A percentile compares a stretch with the other conserved stretches of the same genome.
Evolutionary conservation across 2,329 filamentous ascomycete genomes (phyloP).

Genomic region (Fusarium subglutinans): DNA sequence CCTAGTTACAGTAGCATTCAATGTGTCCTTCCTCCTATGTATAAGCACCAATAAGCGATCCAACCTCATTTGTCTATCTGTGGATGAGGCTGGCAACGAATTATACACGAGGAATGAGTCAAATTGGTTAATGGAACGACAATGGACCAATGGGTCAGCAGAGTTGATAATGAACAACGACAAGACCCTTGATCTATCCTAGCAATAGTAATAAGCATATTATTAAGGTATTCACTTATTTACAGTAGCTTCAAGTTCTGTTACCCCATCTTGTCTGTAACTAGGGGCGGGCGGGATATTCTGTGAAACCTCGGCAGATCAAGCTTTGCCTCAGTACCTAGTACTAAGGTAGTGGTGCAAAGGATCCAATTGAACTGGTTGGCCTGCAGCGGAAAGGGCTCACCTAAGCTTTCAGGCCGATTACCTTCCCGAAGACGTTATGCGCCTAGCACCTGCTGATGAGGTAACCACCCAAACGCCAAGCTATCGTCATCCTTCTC

Average conservation of each 20-base stretch:
- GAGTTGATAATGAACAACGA: not conserved
- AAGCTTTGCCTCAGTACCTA: not conserved
- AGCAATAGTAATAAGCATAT: conserved; percentile 18
- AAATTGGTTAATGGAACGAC: not conserved
- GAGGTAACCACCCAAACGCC: not conserved
- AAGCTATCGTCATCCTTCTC: not conserved
- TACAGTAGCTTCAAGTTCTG: not conserved
- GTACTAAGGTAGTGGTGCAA: not conserved
- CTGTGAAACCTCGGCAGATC: conserved; percentile 6
- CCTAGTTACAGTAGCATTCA: not conserved
- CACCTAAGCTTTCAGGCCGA: not conserved
- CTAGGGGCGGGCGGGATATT: not conserved
- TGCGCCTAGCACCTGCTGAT: not conserved
- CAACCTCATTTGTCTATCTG: not conserved
- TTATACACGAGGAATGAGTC: not conserved
- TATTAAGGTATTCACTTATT: conserved; percentile 8
- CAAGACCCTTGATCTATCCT: not conserved
- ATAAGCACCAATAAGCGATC: not conserved
- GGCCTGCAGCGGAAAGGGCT: not conserved
- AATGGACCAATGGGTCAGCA: not conserved
- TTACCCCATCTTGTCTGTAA: conserved; percentile 1
- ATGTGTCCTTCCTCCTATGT: not conserved
- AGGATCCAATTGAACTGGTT: not conserved
- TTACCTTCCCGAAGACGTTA: not conserved
- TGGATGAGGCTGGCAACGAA: not conserved